Evolutionary conservation across 768 basidiomycete genomes (phyloP).

Genomic region (Lentinula aciculospora): DNA sequence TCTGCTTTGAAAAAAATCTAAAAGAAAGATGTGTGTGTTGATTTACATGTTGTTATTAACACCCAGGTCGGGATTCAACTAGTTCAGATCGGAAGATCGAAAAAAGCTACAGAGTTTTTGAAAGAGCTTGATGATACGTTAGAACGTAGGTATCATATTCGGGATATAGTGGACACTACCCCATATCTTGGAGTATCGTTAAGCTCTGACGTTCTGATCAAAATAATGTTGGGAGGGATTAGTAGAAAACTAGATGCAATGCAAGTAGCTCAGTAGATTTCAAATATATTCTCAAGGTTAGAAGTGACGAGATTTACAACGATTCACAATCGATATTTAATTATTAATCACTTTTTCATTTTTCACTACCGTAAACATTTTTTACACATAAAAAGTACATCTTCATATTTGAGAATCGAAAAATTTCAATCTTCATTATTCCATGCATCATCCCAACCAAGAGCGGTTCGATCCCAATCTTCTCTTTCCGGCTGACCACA

Average conservation of each 20-base stretch:
- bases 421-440: conserved; percentile 25
- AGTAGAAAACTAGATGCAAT: conserved; percentile 29
- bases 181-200: conserved; percentile 40
- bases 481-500: conserved; percentile 41
- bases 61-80: conserved; percentile 65
- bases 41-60: not conserved
- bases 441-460: conserved; percentile 63
- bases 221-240: conserved; percentile 63
- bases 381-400: too few species aligned
- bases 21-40: too few species aligned
- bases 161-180: conserved; percentile 73
- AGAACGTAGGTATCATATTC: conserved; percentile 29
- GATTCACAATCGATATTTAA: too few species aligned
- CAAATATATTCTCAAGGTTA: too few species aligned
- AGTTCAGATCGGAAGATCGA: conserved; percentile 58
- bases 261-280: too few species aligned
- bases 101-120: conserved; percentile 35
- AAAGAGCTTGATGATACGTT: conserved; percentile 56
- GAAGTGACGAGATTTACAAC: too few species aligned
- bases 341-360: too few species aligned
- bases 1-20: too few species aligned
- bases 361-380: too few species aligned
- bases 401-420: too few species aligned
- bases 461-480: conserved; percentile 49
- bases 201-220: conserved; percentile 44